Conservation (phyloP, 2,329 filamentous ascomycete species). For the Venturia effusa region DNA sequence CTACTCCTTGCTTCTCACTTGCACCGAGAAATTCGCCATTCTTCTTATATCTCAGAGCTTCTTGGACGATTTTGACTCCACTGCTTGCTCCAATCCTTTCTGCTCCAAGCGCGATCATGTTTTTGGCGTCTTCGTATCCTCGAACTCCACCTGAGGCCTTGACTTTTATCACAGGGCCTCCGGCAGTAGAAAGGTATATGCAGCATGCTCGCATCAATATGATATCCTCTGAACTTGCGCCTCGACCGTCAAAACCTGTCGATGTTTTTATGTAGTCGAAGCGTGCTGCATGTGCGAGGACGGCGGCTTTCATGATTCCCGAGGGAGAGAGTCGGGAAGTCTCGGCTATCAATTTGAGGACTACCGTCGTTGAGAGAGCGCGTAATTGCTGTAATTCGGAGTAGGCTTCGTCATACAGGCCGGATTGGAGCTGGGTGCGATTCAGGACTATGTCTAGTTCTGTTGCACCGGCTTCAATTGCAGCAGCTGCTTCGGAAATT, state of each 20-base stretch:
- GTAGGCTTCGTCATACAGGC: constrained; percentile 39
- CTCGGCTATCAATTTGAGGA: constrained; percentile 48
- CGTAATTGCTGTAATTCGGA: constrained; percentile 43
- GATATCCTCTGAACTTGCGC: constrained; percentile 42
- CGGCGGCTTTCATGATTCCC: constrained; percentile 43
- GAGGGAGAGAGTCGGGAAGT: constrained; percentile 39
- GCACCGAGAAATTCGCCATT: not conserved
- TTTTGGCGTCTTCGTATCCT: constrained; percentile 37
- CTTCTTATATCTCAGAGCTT: constrained; percentile 18
- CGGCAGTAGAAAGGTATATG: constrained; percentile 33
- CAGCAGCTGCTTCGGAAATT: constrained; percentile 28
- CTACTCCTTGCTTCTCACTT: not conserved
- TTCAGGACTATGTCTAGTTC: constrained; percentile 53
- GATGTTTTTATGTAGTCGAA: constrained; percentile 51
- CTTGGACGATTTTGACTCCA: constrained; percentile 45
- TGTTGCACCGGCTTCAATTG: constrained; percentile 38
- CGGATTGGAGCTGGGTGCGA: constrained; percentile 32
- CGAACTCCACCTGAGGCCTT: constrained; percentile 50
- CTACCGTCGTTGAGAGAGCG: constrained; percentile 29
- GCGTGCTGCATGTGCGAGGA: constrained; percentile 40
- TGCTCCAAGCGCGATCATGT: constrained; percentile 47
- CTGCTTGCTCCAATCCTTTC: constrained; percentile 45
- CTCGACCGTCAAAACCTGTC: constrained; percentile 47
- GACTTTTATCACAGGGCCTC: constrained; percentile 34
- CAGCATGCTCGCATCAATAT: constrained; percentile 37